Base-by-base conservation (phyloP, 192 early-diverging fungal species). In the Diversispora eburnea region DNA sequence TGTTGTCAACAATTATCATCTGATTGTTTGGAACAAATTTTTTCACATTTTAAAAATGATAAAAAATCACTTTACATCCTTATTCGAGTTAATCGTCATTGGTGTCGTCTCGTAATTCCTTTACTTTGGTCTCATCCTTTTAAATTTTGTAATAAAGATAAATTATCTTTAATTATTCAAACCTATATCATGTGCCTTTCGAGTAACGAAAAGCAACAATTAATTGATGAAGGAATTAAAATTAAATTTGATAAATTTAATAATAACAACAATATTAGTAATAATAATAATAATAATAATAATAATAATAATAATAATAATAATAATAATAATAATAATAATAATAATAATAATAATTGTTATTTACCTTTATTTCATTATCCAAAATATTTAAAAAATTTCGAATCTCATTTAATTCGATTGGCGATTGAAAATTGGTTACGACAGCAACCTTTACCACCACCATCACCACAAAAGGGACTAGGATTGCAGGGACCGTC, bases 71-170 rank as follows among this genome's bases (percentile, higher is more conserved):
- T 58, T 71, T 45, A 71, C n/a, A 4, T 3, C 45, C 45, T 42
- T 13, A 57, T 45, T 5, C 15, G 57, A 3, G 69, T 71, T 8
- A 71, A 71, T 57, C 69, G 69, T 46, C 41, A 41, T 45, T 71
- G 54, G 54, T 71, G 69, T 39, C 54, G 56, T 22, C 22, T 55
- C n/a, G 49, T 25, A 19, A 59, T 57, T 46, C 39, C 69, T n/a
- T 59, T 58, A 47, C 43, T 71, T 47, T 71, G 69, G 69, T 33
- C 55, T 22, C 51, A 57, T 46, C 69, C 69, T 49, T 67, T 67
- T 67, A 47, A 67, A 63, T 63, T n/a, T n/a, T 1, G 25, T 12
- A 45, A 8, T 41, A 19, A 45, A 63, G 13, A 19, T 8, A 63
- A 63, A 42, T 39, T n/a, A 45, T n/a, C n/a, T 63, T 10, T 45